Conservation (phyloP, 1,284 basidiomycete species). For the Cutaneotrichosporon arboriforme region DNA sequence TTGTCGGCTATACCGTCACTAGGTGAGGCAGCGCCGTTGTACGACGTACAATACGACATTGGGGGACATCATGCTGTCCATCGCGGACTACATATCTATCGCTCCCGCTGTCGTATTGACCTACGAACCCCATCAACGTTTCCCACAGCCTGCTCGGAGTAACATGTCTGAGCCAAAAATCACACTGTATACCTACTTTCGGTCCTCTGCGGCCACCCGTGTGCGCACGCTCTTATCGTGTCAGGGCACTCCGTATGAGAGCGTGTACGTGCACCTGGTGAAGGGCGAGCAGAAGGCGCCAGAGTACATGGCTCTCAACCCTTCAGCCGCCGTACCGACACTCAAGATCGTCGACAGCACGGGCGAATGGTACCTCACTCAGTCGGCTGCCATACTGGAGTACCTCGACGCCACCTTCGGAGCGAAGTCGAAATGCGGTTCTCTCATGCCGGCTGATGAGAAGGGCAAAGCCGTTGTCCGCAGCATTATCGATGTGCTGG, state of each 20-base stretch:
- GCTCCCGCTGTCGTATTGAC: no score
- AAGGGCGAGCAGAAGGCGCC: constrained; percentile 11
- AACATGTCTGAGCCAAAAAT: not conserved
- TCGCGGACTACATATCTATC: no score
- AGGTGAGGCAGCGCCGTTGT: no score
- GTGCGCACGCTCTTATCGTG: constrained; percentile 16
- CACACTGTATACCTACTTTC: constrained; percentile 20
- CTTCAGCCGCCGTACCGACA: constrained; percentile 8
- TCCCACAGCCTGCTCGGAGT: no score
- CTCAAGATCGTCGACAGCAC: constrained; percentile 8
- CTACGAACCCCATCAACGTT: no score
- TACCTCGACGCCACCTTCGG: constrained; percentile 15
- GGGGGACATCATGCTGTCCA: no score
- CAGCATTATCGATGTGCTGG: constrained; percentile 11
- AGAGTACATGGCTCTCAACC: constrained; percentile 10
- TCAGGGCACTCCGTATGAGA: constrained; percentile 9
- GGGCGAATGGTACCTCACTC: constrained; percentile 10
- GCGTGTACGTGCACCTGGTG: constrained; percentile 9
- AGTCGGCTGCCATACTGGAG: constrained; percentile 18
- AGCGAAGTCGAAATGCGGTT: not conserved
- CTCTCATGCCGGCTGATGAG: constrained; percentile 8
- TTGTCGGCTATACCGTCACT: no score
- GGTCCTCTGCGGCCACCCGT: constrained; percentile 15
- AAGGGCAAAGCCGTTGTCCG: constrained; percentile 8
- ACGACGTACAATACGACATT: no score